Evolutionary conservation across 495 filamentous ascomycete species (phyloP).

Genomic region (Amniculicola lignicola): DNA sequence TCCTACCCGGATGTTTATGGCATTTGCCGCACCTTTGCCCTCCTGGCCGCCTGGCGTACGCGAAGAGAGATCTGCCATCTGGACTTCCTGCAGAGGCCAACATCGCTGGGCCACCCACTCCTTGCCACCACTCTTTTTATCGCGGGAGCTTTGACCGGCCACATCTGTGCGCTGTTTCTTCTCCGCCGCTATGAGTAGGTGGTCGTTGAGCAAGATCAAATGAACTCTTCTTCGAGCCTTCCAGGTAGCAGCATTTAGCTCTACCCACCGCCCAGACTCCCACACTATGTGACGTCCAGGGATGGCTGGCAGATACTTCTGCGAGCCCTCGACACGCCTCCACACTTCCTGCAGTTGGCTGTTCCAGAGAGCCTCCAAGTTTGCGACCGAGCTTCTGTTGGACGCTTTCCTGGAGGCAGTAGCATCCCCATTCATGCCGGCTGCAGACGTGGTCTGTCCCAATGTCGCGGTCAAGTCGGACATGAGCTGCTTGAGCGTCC

Average conservation of each 20-base stretch:
- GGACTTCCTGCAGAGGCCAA: conserved; percentile 90
- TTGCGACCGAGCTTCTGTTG: conserved; percentile 80
- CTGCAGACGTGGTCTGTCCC: conserved; percentile 60
- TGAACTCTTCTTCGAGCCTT: conserved; percentile 81
- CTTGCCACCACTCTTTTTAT: conserved; percentile 39
- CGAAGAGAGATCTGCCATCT: conserved; percentile 81
- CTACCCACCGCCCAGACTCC: conserved; percentile 87
- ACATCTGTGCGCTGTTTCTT: conserved; percentile 82
- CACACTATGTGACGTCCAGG: conserved; percentile 87
- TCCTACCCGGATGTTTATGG: conserved; percentile 86
- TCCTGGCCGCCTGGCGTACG: conserved; percentile 46
- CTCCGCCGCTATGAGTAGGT: conserved; percentile 86
- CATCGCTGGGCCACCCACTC: conserved; percentile 91
- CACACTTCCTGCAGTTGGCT: conserved; percentile 82
- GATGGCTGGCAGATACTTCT: conserved; percentile 90
- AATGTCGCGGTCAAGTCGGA: conserved; percentile 76
- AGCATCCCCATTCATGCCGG: conserved; percentile 34
- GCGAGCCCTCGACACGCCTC: conserved; percentile 92
- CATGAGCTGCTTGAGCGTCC: conserved; percentile 80
- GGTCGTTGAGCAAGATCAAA: conserved; percentile 90
- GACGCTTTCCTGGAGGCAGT: conserved; percentile 59
- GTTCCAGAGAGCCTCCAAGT: conserved; percentile 94
- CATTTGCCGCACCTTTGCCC: conserved; percentile 68
- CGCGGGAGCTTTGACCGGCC: conserved; percentile 35
- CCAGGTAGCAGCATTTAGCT: conserved; percentile 96